Percentiles rank a stretch among this genome's conserved stretches.
phyloP scores from a whole-genome alignment of 192 early-diverging fungal species.

The Podochytrium sp. region DNA sequence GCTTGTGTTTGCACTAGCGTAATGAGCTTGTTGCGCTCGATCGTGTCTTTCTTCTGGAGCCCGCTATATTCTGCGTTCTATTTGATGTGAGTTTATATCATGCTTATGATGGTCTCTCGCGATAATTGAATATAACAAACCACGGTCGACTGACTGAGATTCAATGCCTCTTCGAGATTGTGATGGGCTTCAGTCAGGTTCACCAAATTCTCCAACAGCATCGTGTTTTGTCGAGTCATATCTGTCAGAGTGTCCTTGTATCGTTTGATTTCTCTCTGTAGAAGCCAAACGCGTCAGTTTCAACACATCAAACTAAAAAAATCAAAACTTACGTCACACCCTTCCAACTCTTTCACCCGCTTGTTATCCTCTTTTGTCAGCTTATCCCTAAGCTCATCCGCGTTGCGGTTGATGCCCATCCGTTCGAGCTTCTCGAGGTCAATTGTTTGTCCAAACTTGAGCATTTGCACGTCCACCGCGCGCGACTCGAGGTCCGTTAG shows the following conservation, averaged over 20 bases:
- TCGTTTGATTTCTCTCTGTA: conserved; percentile 44
- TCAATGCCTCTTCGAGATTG: conserved; percentile 51
- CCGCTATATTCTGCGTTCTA: conserved; percentile 60
- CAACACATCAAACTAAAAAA: conserved; percentile 1
- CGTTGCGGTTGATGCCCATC: conserved; percentile 63
- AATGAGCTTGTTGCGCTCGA: conserved; percentile 55
- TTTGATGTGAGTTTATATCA: not conserved
- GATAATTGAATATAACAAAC: conserved; percentile 26
- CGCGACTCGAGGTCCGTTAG: conserved; percentile 55
- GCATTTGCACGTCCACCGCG: conserved; percentile 65
- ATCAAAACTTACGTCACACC: conserved; percentile 41
- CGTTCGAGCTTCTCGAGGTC: conserved; percentile 67
- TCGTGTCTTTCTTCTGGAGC: conserved; percentile 52
- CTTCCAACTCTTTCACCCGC: conserved; percentile 50
- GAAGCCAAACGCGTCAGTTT: no score
- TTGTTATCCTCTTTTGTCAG: conserved; percentile 57
- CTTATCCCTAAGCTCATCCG: conserved; percentile 66
- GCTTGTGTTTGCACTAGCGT: conserved; percentile 50
- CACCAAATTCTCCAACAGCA: conserved; percentile 49
- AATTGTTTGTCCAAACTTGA: conserved; percentile 67
- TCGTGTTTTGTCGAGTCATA: conserved; percentile 56
- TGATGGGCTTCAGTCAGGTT: conserved; percentile 50
- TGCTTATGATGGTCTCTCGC: not conserved
- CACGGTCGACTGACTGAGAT: conserved; percentile 53
- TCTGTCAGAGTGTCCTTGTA: conserved; percentile 51